Evolutionary conservation across 176 grass and related monocot genomes (phyloP), one percentile per base, ranked within the genome.

Genomic region (Triticum monococcum): DNA sequence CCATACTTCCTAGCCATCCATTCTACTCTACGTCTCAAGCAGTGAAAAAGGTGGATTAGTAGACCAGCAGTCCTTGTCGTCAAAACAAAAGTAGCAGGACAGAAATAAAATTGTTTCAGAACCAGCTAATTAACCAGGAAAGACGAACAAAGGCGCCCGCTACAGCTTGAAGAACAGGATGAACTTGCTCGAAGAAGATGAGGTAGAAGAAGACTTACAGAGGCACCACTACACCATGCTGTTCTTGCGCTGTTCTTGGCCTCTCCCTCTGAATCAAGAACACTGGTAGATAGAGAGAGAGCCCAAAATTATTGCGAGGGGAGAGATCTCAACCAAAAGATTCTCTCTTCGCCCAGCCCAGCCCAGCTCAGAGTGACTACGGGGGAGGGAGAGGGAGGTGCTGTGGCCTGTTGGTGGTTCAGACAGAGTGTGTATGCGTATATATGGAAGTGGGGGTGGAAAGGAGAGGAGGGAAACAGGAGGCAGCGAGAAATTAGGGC

Each of bases 401-500:
- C 54, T 59, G 54, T 59, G 6, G 50, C 50, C 50, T 54, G 50
- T 54, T 5, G 50, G 2, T 54, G 10, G 2, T 26, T 3, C 65
- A 68, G 32, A 79, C 65, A 75, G 32, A 79, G 64, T 9, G 48
- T 45, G 12, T 24, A 13, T 57, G 35, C 26, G 52, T 77, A 25
- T 83, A 67, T 86, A 79, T 81, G 52, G 77, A 23, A 78, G 67
- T 38, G 30, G 8, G 28, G 45, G 13, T 67, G 23, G 32, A 32
- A 48, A 67, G 22, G 57, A 7, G 79, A 20, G 3, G 77, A 1
- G 33, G 37, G 83, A 75, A 86, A 91, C 89, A 88, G 68, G 85
- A 45, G 4, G 50, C 89, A 81, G 89, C 89, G 81, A 91, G 89
- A 91, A 91, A 91, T 88, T 81, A 91, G 89, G 89, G 89, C 89